These are phyloP conservation scores for Rosa persica DNA, from an alignment of 306 rosid species.

Conservation along the genomic window DNA sequence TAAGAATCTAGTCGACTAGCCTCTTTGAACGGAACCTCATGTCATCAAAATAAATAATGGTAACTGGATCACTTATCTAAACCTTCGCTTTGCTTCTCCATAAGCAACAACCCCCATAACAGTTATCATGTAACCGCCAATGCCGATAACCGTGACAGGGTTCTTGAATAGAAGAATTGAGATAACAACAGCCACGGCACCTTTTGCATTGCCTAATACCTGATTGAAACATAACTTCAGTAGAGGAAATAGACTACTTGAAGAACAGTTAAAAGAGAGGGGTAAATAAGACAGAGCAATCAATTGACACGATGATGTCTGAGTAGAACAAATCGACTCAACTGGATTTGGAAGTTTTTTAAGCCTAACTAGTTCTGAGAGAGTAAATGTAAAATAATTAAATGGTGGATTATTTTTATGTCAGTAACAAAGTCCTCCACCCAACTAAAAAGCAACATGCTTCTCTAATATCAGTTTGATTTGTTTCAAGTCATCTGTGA, in stretches of 20 bases:
- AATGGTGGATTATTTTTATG: not conserved
- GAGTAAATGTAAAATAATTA: not conserved
- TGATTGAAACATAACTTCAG: slow-evolving; percentile 31
- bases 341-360: not conserved
- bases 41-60: slow-evolving; percentile 6
- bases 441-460: not conserved
- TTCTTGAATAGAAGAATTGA: slow-evolving; percentile 93
- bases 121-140: slow-evolving; percentile 77
- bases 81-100: slow-evolving; percentile 92
- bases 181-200: slow-evolving; percentile 95
- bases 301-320: not conserved
- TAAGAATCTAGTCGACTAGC: slow-evolving; percentile 33
- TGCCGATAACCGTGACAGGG: slow-evolving; percentile 85
- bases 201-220: slow-evolving; percentile 98
- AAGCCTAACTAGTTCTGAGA: not conserved
- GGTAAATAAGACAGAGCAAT: not conserved
- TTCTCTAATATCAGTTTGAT: not conserved
- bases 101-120: slow-evolving; percentile 81
- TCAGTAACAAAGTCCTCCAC: not conserved
- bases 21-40: slow-evolving; percentile 26
- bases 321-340: not conserved
- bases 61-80: slow-evolving; percentile 47
- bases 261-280: not conserved
- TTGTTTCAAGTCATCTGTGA: not conserved
- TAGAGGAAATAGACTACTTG: not conserved